Conservation (phyloP, 2,329 filamentous ascomycete genomes). For the Colletotrichum melonis region DNA sequence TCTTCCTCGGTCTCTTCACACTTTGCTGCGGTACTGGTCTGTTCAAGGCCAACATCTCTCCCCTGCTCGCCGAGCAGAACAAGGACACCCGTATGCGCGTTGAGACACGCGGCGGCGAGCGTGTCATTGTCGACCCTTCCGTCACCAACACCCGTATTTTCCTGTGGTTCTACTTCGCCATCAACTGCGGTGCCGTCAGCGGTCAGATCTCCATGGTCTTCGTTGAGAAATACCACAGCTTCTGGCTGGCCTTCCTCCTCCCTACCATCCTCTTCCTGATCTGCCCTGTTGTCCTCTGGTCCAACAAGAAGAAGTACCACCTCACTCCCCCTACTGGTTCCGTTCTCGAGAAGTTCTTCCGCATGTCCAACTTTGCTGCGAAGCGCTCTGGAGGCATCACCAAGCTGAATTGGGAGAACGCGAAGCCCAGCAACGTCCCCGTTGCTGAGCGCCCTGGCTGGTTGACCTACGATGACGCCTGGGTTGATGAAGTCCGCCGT, state of each 20-base stretch:
- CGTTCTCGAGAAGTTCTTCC: constrained; percentile 74
- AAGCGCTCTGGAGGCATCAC: constrained; percentile 73
- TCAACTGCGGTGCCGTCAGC: constrained; percentile 73
- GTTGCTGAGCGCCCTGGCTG: constrained; percentile 69
- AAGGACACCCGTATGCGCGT: constrained; percentile 68
- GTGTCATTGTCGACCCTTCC: constrained; percentile 77
- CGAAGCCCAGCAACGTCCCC: constrained; percentile 74
- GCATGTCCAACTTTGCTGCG: constrained; percentile 69
- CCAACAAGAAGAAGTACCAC: constrained; percentile 71
- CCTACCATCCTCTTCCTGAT: constrained; percentile 74
- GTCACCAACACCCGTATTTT: constrained; percentile 77
- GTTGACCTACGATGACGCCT: constrained; percentile 87
- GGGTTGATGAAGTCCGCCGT: constrained; percentile 82
- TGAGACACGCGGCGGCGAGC: constrained; percentile 68
- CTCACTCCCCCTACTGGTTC: constrained; percentile 77
- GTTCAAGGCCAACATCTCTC: constrained; percentile 85
- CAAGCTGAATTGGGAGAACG: constrained; percentile 74
- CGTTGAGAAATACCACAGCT: constrained; percentile 80
- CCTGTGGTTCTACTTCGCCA: constrained; percentile 68
- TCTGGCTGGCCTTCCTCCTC: constrained; percentile 78
- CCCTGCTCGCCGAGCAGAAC: constrained; percentile 78
- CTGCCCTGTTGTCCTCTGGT: constrained; percentile 71
- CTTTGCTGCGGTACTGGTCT: constrained; percentile 77
- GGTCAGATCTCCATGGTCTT: constrained; percentile 77
- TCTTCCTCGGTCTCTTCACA: constrained; percentile 72